Evolutionary conservation across 805 yeast genomes (phyloP).

Genomic region (Zygosaccharomyces bisporus): DNA sequence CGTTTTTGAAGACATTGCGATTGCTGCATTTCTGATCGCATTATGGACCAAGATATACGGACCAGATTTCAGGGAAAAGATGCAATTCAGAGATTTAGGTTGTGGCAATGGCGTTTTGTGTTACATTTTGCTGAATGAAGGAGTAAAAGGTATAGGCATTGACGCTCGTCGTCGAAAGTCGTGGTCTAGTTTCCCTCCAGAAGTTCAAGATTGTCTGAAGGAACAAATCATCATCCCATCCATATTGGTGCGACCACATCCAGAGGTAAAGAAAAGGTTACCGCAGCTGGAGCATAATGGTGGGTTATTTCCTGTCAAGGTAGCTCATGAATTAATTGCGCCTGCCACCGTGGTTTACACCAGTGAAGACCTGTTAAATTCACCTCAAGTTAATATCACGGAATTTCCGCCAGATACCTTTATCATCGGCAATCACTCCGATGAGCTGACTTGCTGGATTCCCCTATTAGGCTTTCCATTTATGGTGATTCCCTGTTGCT

Average conservation of each 20-base stretch:
- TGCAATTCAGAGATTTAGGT: conserved; percentile 81
- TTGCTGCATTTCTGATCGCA: conserved; percentile 89
- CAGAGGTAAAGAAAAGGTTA: conserved; percentile 49
- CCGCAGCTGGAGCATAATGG: conserved; percentile 62
- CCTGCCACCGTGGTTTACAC: conserved; percentile 41
- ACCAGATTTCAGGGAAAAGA: conserved; percentile 33
- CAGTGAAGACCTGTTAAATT: conserved; percentile 42
- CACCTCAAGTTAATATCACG: conserved; percentile 55
- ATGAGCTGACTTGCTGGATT: conserved; percentile 93
- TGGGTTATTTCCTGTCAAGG: conserved; percentile 39
- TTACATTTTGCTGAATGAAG: conserved; percentile 70
- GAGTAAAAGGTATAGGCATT: conserved; percentile 76
- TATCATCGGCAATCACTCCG: conserved; percentile 91
- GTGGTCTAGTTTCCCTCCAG: conserved; percentile 73
- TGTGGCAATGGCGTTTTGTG: conserved; percentile 93
- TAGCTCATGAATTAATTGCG: conserved; percentile 43
- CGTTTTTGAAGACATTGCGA: conserved; percentile 93
- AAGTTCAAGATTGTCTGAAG: conserved; percentile 52
- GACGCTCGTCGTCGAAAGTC: conserved; percentile 89
- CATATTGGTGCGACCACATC: conserved; percentile 64
- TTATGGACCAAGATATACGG: conserved; percentile 62
- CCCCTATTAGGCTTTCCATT: conserved; percentile 85
- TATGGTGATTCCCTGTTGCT: conserved; percentile 92
- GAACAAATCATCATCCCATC: conserved; percentile 86
- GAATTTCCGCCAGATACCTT: conserved; percentile 71